phyloP scores from a whole-genome alignment of 345 rosid species.

The Citropsis articulata region DNA sequence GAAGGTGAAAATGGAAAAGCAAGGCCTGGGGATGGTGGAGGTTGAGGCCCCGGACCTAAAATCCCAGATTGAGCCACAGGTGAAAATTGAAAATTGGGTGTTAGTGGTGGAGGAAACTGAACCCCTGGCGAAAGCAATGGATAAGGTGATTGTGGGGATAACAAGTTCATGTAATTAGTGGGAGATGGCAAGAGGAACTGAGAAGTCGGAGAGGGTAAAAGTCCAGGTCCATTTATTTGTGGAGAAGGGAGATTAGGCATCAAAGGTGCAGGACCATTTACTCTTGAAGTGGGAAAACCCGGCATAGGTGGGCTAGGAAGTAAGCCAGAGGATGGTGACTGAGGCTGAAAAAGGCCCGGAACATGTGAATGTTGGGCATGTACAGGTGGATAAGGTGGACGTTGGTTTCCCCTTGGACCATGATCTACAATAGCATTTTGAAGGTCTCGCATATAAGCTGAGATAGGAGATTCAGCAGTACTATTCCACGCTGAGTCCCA shows the following conservation, averaged over 20 bases:
- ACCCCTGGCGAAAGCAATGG: slow-evolving; percentile 71
- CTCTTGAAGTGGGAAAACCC: slow-evolving; percentile 46
- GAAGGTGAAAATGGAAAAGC: slow-evolving; percentile 71
- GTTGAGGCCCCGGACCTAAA: slow-evolving; percentile 71
- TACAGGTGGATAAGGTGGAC: slow-evolving; percentile 28
- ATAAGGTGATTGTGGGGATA: slow-evolving; percentile 75
- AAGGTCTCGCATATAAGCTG: slow-evolving; percentile 84
- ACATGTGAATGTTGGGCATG: slow-evolving; percentile 26
- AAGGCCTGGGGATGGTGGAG: slow-evolving; percentile 73
- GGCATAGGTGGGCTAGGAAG: slow-evolving; percentile 49
- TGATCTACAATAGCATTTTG: slow-evolving; percentile 53
- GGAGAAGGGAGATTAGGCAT: slow-evolving; percentile 56
- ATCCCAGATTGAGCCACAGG: slow-evolving; percentile 64
- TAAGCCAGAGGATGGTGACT: slow-evolving; percentile 40
- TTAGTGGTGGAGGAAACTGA: slow-evolving; percentile 73
- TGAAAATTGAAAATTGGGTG: slow-evolving; percentile 75
- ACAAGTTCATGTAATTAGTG: slow-evolving; percentile 49
- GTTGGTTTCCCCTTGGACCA: slow-evolving; percentile 45
- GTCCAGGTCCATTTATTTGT: slow-evolving; percentile 52
- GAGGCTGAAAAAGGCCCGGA: slow-evolving; percentile 37
- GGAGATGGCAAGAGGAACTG: slow-evolving; percentile 82
- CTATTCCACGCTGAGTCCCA: slow-evolving; percentile 50
- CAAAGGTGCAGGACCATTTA: slow-evolving; percentile 53
- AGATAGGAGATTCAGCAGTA: slow-evolving; percentile 76
- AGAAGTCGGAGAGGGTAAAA: slow-evolving; percentile 75